Conservation (phyloP, 257 asterid genomes). For the Handroanthus guayacan region DNA sequence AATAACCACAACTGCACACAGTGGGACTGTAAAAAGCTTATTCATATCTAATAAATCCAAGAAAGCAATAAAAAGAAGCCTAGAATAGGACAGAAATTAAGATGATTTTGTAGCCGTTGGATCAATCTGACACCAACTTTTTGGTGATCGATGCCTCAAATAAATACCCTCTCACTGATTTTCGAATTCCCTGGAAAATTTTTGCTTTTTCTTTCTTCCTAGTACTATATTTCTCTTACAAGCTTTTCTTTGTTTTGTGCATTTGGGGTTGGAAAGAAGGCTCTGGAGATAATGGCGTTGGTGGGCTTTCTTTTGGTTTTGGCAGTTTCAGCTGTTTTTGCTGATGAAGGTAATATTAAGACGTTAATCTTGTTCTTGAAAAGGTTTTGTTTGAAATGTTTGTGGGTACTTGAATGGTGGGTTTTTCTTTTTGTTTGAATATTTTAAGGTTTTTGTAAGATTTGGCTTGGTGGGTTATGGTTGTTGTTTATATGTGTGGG, state of each 20-base stretch:
- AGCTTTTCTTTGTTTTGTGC: not conserved
- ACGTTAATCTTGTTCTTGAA: slow-evolving; percentile 3
- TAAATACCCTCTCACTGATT: slow-evolving; percentile 40
- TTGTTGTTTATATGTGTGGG: slow-evolving; percentile 32
- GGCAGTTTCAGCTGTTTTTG: slow-evolving; percentile 64
- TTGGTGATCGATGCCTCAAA: slow-evolving; percentile 52
- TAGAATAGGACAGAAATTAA: slow-evolving; percentile 43
- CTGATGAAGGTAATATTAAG: slow-evolving; percentile 71
- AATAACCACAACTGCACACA: not conserved
- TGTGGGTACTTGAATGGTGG: slow-evolving; percentile 36
- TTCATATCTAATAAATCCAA: slow-evolving; percentile 32
- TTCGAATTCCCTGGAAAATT: slow-evolving; percentile 25
- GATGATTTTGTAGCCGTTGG: slow-evolving; percentile 63
- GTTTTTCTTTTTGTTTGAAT: slow-evolving; percentile 29
- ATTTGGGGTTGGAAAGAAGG: slow-evolving; percentile 3
- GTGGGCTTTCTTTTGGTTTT: slow-evolving; percentile 56
- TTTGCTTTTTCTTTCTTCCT: slow-evolving; percentile 10
- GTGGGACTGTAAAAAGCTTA: slow-evolving; percentile 41
- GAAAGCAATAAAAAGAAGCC: slow-evolving; percentile 11
- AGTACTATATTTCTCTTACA: slow-evolving; percentile 13
- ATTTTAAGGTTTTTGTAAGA: slow-evolving; percentile 25
- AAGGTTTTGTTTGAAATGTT: not conserved
- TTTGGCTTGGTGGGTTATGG: slow-evolving; percentile 37
- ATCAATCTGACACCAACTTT: slow-evolving; percentile 58
- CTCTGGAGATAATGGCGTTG: slow-evolving; percentile 41